Evolutionary conservation across 2,329 filamentous ascomycete species (phyloP).

Genomic region (Arthrobotrys entomopaga): DNA sequence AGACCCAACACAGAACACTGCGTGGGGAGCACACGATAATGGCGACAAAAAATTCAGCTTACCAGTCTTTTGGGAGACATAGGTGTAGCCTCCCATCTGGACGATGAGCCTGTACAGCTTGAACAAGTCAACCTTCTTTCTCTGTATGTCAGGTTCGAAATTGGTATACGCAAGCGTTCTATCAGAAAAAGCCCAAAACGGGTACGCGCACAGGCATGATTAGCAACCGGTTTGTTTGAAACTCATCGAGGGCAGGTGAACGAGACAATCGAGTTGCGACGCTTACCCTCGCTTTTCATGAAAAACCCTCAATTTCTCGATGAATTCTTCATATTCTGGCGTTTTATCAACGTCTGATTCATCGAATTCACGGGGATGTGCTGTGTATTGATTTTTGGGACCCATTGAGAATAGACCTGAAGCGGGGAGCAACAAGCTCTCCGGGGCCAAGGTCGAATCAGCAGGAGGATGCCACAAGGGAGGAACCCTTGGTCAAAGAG

Average conservation of each 20-base stretch:
- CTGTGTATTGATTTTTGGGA: conserved; percentile 59
- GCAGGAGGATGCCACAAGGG: too few species aligned
- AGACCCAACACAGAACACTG: too few species aligned
- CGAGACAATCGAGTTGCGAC: background rate
- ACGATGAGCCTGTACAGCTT: conserved; percentile 82
- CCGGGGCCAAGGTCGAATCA: too few species aligned
- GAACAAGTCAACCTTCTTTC: conserved; percentile 78
- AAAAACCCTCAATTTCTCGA: conserved; percentile 76
- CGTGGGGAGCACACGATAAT: too few species aligned
- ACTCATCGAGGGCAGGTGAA: background rate
- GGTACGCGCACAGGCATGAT: background rate
- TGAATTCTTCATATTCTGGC: conserved; percentile 81
- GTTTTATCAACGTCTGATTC: conserved; percentile 69
- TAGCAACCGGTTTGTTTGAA: background rate
- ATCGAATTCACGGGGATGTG: conserved; percentile 51
- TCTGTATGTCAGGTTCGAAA: conserved; percentile 81
- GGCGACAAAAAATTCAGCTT: conserved; percentile 5
- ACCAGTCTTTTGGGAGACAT: conserved; percentile 78
- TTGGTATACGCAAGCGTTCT: conserved; percentile 74
- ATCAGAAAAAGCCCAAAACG: background rate
- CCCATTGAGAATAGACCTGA: conserved; percentile 59
- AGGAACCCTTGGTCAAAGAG: too few species aligned
- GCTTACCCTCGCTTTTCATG: conserved; percentile 78
- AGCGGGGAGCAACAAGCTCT: conserved; percentile 8
- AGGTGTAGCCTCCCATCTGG: conserved; percentile 84